Evolutionary conservation across 441 rosid species (phyloP).

Genomic region (Omphalea diandra): DNA sequence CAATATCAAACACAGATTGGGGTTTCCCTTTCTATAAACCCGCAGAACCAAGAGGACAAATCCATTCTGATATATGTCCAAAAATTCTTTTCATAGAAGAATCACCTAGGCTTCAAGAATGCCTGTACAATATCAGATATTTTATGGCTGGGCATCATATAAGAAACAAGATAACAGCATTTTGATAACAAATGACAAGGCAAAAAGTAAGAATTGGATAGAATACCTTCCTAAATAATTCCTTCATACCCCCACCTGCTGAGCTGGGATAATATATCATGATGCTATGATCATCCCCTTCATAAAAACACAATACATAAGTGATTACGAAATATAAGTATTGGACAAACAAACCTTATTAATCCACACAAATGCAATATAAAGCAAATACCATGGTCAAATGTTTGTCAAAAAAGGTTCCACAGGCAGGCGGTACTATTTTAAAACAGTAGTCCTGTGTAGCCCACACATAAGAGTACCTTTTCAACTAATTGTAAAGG

Average conservation of each 20-base stretch:
- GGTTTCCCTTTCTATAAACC: neutral
- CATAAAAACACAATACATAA: conserved; percentile 30
- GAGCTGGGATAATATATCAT: conserved; percentile 99
- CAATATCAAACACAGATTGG: neutral
- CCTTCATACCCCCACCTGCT: conserved; percentile 99
- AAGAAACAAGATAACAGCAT: neutral
- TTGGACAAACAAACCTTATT: conserved; percentile 21
- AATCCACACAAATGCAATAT: conserved; percentile 1
- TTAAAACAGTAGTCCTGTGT: neutral
- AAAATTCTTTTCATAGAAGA: conserved; percentile 5
- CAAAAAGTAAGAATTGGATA: conserved; percentile 18
- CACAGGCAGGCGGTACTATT: neutral
- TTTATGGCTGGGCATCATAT: neutral
- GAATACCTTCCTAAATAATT: conserved; percentile 94
- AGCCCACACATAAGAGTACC: neutral
- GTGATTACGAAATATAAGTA: conserved; percentile 23
- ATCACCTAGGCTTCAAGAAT: conserved; percentile 12
- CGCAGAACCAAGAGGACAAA: neutral
- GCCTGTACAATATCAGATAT: neutral
- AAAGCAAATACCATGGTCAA: neutral
- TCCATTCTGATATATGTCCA: neutral
- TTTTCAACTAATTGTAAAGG: neutral
- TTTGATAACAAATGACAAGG: conserved; percentile 5
- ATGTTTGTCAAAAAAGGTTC: neutral
- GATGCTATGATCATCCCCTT: conserved; percentile 98